Evolutionary conservation across 768 basidiomycete species (phyloP), one percentile per base, ranked within the genome.

Genomic region (Mrakia gelida): DNA sequence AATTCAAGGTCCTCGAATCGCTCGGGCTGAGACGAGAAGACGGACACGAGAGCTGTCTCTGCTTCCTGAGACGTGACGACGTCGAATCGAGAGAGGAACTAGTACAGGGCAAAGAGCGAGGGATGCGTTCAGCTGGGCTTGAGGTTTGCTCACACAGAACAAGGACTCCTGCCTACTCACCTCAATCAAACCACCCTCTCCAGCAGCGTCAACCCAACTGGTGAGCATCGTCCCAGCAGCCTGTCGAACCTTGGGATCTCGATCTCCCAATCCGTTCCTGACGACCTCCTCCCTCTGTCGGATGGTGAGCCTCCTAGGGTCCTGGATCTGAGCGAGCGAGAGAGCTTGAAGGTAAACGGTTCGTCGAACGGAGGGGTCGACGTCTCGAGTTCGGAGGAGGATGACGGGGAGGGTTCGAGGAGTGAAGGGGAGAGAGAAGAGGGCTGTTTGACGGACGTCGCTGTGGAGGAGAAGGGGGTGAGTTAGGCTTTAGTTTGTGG

Each of bases 381-480:
- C 87, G 82, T 98, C 96, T 30, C 92, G 89, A 3, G 90, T 91
- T 41, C 95, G 89, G 1, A 88, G 86, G 15, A 98, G 88, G 62
- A 98, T 88, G 49, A 86, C 85, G 0, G 90, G 87, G 0, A 98
- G 85, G 0, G 91, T 92, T 0, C 84, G 81, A 0, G 84, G 81
- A 49, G 86, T 87, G 11, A 90, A 83, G 0, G 91, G 89, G 0
- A 95, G 87, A 80, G 92, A 92, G 76, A 91, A 86, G 0, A 97
- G 86, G 0, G 89, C 89, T 0, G 91, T 90, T 45, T 91, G 89
- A 6, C 96, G 94, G 28, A 98, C 95, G 71, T 98, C 95, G 3
- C 93, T 95, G 81, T 43, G 18, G 23, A 5, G 6, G 23, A 13
- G 7, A 49, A 67, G 21, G 52, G 1, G 13, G 30, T 32, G n/a